Conservation (phyloP, 2,329 filamentous ascomycete genomes). For the Dryadomyces sulphureus region DNA sequence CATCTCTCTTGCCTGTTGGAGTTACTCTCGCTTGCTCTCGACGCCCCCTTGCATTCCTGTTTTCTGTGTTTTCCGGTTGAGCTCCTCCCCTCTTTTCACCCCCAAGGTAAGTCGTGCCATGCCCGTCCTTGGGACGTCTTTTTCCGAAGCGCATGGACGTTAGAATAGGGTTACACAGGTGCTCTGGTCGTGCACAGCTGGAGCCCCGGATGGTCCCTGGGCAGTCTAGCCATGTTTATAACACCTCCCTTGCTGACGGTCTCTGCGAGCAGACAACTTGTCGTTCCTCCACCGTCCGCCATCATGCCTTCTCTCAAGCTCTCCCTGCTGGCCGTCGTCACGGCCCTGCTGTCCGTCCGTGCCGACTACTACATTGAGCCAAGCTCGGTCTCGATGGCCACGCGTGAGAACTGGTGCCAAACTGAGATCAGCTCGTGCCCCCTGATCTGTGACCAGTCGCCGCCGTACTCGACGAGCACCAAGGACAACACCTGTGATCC, state of each 20-base stretch:
- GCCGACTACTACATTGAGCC: slow-evolving; percentile 50
- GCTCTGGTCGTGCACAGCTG: too few species aligned
- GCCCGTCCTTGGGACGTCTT: too few species aligned
- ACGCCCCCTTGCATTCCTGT: not conserved
- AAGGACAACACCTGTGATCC: slow-evolving; percentile 52
- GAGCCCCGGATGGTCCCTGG: too few species aligned
- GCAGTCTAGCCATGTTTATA: too few species aligned
- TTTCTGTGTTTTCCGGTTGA: too few species aligned
- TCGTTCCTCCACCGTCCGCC: not conserved
- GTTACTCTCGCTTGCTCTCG: not conserved
- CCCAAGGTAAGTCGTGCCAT: too few species aligned
- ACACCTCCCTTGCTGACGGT: too few species aligned
- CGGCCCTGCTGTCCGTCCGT: slow-evolving; percentile 37
- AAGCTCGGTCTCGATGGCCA: slow-evolving; percentile 34
- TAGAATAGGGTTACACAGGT: too few species aligned
- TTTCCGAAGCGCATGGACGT: too few species aligned
- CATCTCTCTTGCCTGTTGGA: not conserved
- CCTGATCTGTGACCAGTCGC: slow-evolving; percentile 51
- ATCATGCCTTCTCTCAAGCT: slow-evolving; percentile 41
- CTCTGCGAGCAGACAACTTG: too few species aligned
- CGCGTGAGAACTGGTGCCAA: slow-evolving; percentile 48
- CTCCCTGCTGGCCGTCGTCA: slow-evolving; percentile 37
- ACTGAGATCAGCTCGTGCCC: slow-evolving; percentile 51
- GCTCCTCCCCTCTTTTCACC: too few species aligned
- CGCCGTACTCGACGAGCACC: slow-evolving; percentile 36